A percentile compares a stretch with the other conserved stretches of the same genome.
Evolutionary conservation across 2,329 filamentous ascomycete species (phyloP).

Genomic region (Ophiostoma fasciatum): DNA sequence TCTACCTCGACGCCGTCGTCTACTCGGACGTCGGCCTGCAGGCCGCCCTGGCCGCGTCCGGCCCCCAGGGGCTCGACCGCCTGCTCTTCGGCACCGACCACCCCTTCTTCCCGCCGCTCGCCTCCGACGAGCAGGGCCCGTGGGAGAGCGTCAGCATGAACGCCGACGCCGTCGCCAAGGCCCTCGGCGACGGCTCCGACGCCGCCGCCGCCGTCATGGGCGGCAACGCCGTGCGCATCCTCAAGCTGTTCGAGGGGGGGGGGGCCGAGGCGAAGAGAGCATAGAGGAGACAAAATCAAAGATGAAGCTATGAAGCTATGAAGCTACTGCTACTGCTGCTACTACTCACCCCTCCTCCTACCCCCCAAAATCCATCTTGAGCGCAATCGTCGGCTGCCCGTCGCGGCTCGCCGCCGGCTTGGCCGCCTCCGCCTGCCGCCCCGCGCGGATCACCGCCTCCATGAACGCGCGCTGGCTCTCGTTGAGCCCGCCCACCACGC

Average conservation of each 20-base stretch:
- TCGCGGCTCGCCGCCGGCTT: conserved; percentile 18
- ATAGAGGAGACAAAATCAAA: not conserved
- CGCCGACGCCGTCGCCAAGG: conserved; percentile 28
- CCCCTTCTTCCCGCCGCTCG: conserved; percentile 68
- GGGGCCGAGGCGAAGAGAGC: too few species aligned
- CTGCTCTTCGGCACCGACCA: conserved; percentile 74
- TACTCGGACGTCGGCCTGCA: conserved; percentile 61
- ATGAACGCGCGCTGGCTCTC: conserved; percentile 59
- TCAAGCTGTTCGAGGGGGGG: too few species aligned
- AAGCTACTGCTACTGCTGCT: too few species aligned
- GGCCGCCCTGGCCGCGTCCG: conserved; percentile 51
- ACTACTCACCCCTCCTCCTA: not conserved
- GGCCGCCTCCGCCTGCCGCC: conserved; percentile 26
- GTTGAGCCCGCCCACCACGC: conserved; percentile 56
- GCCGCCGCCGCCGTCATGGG: conserved; percentile 11
- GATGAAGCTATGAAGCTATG: too few species aligned
- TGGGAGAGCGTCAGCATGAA: conserved; percentile 53
- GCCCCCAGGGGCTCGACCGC: conserved; percentile 49
- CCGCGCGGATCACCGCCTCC: conserved; percentile 63
- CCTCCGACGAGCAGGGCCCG: conserved; percentile 38
- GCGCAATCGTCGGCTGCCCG: conserved; percentile 66
- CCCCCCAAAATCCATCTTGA: conserved; percentile 83
- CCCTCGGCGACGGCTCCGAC: conserved; percentile 9
- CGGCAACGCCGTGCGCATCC: conserved; percentile 12
- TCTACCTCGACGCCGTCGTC: conserved; percentile 78